These are phyloP conservation scores for Pisolithus orientalis DNA, from an alignment of 768 basidiomycete species.

Conservation along the genomic window DNA sequence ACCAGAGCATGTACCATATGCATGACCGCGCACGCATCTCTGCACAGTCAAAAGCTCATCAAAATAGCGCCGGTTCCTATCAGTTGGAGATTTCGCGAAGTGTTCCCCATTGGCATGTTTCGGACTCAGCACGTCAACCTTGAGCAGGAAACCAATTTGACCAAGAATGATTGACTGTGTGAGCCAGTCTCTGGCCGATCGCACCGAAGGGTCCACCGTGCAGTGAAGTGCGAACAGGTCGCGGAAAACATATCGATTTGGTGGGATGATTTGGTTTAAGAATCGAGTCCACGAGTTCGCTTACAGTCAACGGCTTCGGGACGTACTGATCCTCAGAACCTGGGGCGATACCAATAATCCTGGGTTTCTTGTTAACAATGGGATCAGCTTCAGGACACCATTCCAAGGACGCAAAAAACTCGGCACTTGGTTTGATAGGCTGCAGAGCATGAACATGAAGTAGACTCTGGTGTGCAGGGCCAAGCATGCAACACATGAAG, in stretches of 20 bases:
- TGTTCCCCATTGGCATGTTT: not conserved
- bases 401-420: slow-evolving; percentile 10
- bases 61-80: too few species aligned
- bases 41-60: too few species aligned
- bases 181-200: slow-evolving; percentile 17
- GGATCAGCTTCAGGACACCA: slow-evolving; percentile 29
- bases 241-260: slow-evolving; percentile 2
- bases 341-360: slow-evolving; percentile 24
- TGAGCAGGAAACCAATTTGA: slow-evolving; percentile 17
- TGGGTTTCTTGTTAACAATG: slow-evolving; percentile 22
- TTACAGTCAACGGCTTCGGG: slow-evolving; percentile 12
- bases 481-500: too few species aligned
- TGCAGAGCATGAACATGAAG: slow-evolving; percentile 11
- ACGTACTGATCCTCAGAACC: slow-evolving; percentile 11
- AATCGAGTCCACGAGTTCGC: slow-evolving; percentile 24
- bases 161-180: slow-evolving; percentile 14
- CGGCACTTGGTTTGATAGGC: slow-evolving; percentile 5
- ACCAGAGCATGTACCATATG: too few species aligned
- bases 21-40: too few species aligned
- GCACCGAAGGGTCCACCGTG: slow-evolving; percentile 17
- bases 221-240: slow-evolving; percentile 17
- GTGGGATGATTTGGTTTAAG: slow-evolving; percentile 8
- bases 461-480: not conserved
- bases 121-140: slow-evolving; percentile 5
- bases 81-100: too few species aligned